These are phyloP conservation scores for Phytophthora citrophthora DNA, from an alignment of 352 stramenopile genomes.

Conservation along the genomic window DNA sequence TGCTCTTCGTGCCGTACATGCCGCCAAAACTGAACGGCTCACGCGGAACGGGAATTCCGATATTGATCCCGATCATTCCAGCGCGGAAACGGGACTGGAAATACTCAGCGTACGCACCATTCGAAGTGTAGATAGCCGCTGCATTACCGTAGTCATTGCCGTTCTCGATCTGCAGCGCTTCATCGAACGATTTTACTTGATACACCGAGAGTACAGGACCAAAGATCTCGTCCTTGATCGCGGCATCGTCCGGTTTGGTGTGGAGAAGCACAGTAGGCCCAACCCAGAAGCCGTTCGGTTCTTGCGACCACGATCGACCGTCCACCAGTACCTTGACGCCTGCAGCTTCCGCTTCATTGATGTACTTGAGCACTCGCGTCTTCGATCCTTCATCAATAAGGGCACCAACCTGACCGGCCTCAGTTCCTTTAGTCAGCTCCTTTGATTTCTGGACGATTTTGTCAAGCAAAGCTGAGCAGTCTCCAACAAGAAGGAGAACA, in stretches of 20 bases:
- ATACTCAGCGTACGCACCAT: conserved; percentile 93
- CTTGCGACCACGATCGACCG: conserved; percentile 80
- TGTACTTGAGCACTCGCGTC: conserved; percentile 94
- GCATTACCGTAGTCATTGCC: conserved; percentile 97
- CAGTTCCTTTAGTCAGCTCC: conserved; percentile 88
- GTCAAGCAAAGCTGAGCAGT: conserved; percentile 80
- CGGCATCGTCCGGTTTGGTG: conserved; percentile 79
- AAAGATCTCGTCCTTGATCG: conserved; percentile 97
- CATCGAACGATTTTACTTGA: conserved; percentile 86
- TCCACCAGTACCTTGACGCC: conserved; percentile 93
- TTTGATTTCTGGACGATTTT: conserved; percentile 89
- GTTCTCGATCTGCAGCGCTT: conserved; percentile 97
- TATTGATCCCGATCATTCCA: conserved; percentile 97
- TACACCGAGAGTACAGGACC: conserved; percentile 96
- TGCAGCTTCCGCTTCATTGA: conserved; percentile 88
- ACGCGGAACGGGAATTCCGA: conserved; percentile 95
- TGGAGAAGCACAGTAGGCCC: conserved; percentile 96
- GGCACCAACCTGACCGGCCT: conserved; percentile 93
- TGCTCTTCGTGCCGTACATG: conserved; percentile 96
- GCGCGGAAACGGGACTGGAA: conserved; percentile 93
- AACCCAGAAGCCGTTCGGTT: conserved; percentile 88
- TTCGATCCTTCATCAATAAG: conserved; percentile 94
- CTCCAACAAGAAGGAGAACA: conserved; percentile 93
- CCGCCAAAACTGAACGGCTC: conserved; percentile 98
- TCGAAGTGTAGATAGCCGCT: conserved; percentile 96